Base-by-base conservation (phyloP, 257 asterid species). In the Cinchona pubescens region DNA sequence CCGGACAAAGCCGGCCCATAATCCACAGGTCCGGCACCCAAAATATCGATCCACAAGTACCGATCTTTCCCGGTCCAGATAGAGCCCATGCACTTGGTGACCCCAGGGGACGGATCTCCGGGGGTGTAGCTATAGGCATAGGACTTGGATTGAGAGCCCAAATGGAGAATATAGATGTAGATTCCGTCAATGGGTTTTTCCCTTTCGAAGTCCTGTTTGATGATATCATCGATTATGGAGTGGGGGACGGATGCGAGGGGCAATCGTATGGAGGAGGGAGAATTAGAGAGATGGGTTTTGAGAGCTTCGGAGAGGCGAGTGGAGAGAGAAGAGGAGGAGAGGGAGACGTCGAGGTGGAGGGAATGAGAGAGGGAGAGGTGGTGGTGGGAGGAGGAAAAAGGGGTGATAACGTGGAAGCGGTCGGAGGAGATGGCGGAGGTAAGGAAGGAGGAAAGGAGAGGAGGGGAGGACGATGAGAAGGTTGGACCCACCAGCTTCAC, bases 1-100 rank as follows among this genome's bases (percentile, higher is more conserved):
- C 99, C 99, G 0, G 98, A 92, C 73, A 95, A 78, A 0, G 85
- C 94, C 10, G 99, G 99, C 21, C 99, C 98, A 30, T 94, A 94
- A 65, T 94, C 99, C 67, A 94, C 99, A 58, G 99, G 99, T 0
- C 99, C 99, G 9, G 99, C 98, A 8, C 95, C 96, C 70, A 95
- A 82, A n/a, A n/a, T n/a, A 82, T 95, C 99, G 58, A 95, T 87
- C 99, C 99, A 95, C 78, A 95, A 30, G 79, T 92, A 95, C 29
- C 99, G 85, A 12, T 92, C 98, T 67, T 88, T 89, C 27, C 96
- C 99, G 0, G 97, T 85, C 98, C 98, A 95, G 59, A 95, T 78
- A 55, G 88, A 86, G 76, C 99, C 99, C 79, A 92, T 66, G 67
- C 99, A 94, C 77, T 94, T 92, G 62, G 96, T 86, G 7, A 79